These are phyloP conservation scores for Trypanosomatidae sp. DNA, from an alignment of 208 protist species.

Conservation along the genomic window DNA sequence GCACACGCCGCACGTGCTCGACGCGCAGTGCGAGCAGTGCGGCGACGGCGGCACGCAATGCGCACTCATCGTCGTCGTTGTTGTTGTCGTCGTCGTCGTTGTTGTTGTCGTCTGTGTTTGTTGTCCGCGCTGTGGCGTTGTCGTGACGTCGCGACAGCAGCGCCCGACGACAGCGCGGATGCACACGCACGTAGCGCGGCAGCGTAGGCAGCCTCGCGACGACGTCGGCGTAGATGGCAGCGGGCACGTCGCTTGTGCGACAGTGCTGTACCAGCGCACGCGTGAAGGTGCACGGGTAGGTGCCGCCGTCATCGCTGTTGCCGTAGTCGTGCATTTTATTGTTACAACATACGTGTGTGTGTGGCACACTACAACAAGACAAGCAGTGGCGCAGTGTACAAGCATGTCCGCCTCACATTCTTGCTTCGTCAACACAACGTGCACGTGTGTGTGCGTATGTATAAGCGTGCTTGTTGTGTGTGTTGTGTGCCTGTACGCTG, in stretches of 20 bases:
- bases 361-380: too few species aligned
- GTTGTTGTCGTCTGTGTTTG: too few species aligned
- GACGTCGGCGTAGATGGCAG: constrained; percentile 40
- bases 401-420: too few species aligned
- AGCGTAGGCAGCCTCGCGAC: constrained; percentile 2
- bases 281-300: constrained; percentile 39
- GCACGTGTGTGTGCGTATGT: too few species aligned
- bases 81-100: too few species aligned
- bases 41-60: constrained; percentile 10
- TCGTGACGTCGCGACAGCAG: background rate
- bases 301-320: background rate
- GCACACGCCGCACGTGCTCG: constrained; percentile 11
- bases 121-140: background rate
- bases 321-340: background rate
- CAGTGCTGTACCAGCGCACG: constrained; percentile 33
- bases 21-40: constrained; percentile 9
- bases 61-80: too few species aligned
- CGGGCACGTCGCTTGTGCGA: constrained; percentile 17
- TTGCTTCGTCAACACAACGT: background rate
- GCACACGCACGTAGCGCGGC: constrained; percentile 48
- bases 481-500: too few species aligned
- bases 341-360: background rate
- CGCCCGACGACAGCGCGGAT: constrained; percentile 6
- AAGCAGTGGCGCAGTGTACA: too few species aligned
- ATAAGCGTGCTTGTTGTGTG: too few species aligned